These are phyloP conservation scores for Blastobotrys ciferrii DNA, from an alignment of 1,139 yeast genomes.

Conservation along the genomic window DNA sequence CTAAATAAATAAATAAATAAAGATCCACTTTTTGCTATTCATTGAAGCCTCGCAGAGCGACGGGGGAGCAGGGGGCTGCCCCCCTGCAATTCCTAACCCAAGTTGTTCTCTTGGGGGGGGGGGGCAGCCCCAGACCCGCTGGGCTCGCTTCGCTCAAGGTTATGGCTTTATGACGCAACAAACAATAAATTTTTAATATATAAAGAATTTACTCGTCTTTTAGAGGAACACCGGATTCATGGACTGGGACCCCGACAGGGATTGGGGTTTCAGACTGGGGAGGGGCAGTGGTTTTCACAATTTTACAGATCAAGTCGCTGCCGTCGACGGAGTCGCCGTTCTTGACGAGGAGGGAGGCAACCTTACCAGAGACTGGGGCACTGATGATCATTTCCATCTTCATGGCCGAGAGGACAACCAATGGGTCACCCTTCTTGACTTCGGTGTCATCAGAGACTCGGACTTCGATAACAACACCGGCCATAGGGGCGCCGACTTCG, in stretches of 20 bases:
- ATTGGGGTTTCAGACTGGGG: constrained; percentile 16
- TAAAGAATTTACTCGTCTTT: not conserved
- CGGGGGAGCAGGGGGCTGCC: too few relatives aligned
- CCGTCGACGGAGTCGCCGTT: constrained; percentile 97
- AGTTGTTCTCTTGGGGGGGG: too few relatives aligned
- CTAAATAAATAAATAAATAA: too few relatives aligned
- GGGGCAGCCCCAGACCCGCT: too few relatives aligned
- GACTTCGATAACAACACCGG: constrained; percentile 96
- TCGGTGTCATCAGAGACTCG: constrained; percentile 83
- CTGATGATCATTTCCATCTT: constrained; percentile 99
- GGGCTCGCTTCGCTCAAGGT: too few relatives aligned
- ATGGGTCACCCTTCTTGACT: constrained; percentile 95
- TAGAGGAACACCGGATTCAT: constrained; percentile 4
- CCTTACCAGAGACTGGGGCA: constrained; percentile 84
- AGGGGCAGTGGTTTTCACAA: constrained; percentile 34
- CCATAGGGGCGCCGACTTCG: constrained; percentile 99
- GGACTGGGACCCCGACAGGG: constrained; percentile 17
- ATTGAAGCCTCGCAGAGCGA: too few relatives aligned
- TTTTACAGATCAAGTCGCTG: constrained; percentile 67
- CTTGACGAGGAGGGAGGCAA: constrained; percentile 70
- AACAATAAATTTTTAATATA: too few relatives aligned
- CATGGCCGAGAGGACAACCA: constrained; percentile 96
- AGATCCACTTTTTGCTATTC: too few relatives aligned
- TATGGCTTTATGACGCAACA: too few relatives aligned
- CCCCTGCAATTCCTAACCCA: too few relatives aligned